Evolutionary conservation across 2,329 filamentous ascomycete genomes (phyloP), one percentile per base, ranked within the genome.

Genomic region (Zymoseptoria brevis): DNA sequence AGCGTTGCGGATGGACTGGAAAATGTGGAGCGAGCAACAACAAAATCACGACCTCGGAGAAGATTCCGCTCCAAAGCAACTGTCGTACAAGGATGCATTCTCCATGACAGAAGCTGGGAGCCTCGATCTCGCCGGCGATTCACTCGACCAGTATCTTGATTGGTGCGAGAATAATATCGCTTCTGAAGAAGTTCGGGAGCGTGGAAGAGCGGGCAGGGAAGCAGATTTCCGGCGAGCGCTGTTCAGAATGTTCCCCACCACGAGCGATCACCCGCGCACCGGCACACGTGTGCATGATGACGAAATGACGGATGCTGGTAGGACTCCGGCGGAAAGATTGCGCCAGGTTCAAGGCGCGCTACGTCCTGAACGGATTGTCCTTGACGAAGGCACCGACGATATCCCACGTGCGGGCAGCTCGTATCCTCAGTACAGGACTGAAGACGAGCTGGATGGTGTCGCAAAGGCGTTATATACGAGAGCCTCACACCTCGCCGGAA

Each of bases 91-190:
- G 72, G 75, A 73, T 71, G 75, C 70, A 71, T 80, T 65, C 79
- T 84, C 68, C 73, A 71, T 87, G 21, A 81, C 78, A 5, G 85
- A 88, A 57, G 75, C 76, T 3, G 82, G 90, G 65, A 80, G 89
- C 8, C 79, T 86, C 49, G 71, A 75, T 1, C 86, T 92, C 83
- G 78, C 75, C 2, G 74, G 79, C 4, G 74, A 79, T 21, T 80
- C 87, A 62, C 75, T 93, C 45, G 88, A 92, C 67, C 82, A 87
- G 60, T 93, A 91, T 68, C 79, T 95, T 73, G 83, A 90, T 72
- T 94, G 88, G 85, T 92, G 88, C 70, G 85, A 89, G 69, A 79
- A 80, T 59, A 87, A 80, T 51, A 89, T 85, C 78, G 73, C 83
- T 52, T 76, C 79, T 62, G 77, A 81, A 58, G 72, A 74, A 55